Evolutionary conservation across 2,329 filamentous ascomycete genomes (phyloP), one percentile per base, ranked within the genome.

Genomic region (Penicillium capsulatum): DNA sequence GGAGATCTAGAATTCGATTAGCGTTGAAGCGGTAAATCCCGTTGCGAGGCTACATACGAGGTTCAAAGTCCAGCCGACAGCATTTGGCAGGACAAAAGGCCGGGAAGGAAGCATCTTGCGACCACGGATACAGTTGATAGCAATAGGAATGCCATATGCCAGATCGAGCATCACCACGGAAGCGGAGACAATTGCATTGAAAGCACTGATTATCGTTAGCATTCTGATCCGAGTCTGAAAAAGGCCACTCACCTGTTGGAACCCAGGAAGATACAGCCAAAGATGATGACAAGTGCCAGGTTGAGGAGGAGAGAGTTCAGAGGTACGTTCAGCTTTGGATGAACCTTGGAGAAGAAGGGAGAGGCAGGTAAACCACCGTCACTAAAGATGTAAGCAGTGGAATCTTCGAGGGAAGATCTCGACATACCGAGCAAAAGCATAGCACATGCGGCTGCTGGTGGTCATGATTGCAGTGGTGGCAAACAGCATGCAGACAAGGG

Each of bases 61-160:
- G 55, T 85, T 85, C 16, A 75, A 70, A 16, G 72, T 63, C 81
- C 80, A 85, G 14, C 74, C 81, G 22, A 82, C 40, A 19, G 63
- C 58, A 16, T 63, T 68, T 0, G 77, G 71, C 3, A 85, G 64
- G 16, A 70, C 69, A 56, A 84, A 84, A 0, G 74, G 56, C 28
- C 80, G 68, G 2, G 76, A 71, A 0, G 83, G 84, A 5, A 87
- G 66, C 68, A 79, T 79, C 34, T 71, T 77, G 6, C 83, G 75
- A 6, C 83, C 81, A 1, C 81, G 77, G 2, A 84, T 59, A 40
- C 80, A 75, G 51, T 88, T 86, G 50, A 89, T 79, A 0, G 76
- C 71, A 32, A 86, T 77, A 0, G 85, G 86, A 27, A 90, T 85
- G 4, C 77, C 84, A 51, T 90, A 90, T 2, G 81, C 83, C 4